Conservation (phyloP, 2,329 filamentous ascomycete genomes). For the Berkeleyomyces rouxiae region DNA sequence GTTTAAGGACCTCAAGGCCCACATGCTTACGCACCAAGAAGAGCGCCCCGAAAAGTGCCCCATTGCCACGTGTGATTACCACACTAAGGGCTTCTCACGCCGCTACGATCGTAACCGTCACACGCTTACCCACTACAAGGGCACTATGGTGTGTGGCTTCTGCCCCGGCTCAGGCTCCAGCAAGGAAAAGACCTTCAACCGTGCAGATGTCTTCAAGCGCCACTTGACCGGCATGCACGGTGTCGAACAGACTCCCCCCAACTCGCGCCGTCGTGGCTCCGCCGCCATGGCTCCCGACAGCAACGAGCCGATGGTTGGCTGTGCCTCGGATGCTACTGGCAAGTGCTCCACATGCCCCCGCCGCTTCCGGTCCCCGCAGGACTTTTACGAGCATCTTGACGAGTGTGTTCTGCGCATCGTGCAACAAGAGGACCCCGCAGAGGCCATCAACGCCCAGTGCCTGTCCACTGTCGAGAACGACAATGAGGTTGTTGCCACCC, state of each 20-base stretch:
- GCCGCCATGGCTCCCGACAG: slow-evolving; percentile 16
- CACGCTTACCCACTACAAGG: slow-evolving; percentile 89
- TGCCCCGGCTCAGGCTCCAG: slow-evolving; percentile 78
- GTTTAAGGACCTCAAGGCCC: slow-evolving; percentile 84
- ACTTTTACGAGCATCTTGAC: slow-evolving; percentile 95
- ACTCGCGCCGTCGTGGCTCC: slow-evolving; percentile 59
- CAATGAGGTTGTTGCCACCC: slow-evolving; percentile 41
- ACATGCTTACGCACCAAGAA: slow-evolving; percentile 85
- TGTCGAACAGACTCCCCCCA: slow-evolving; percentile 83
- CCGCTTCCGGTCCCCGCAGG: slow-evolving; percentile 83
- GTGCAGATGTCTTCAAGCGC: slow-evolving; percentile 89
- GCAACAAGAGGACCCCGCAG: slow-evolving; percentile 52
- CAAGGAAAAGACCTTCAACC: slow-evolving; percentile 88
- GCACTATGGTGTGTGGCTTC: slow-evolving; percentile 92
- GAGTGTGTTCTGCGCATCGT: slow-evolving; percentile 57
- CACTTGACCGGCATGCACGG: slow-evolving; percentile 81
- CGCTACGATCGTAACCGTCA: slow-evolving; percentile 97
- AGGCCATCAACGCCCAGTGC: slow-evolving; percentile 51
- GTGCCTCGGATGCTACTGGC: slow-evolving; percentile 65
- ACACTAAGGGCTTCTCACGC: slow-evolving; percentile 78
- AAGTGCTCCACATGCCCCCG: slow-evolving; percentile 90
- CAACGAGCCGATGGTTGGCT: slow-evolving; percentile 50
- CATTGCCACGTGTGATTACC: slow-evolving; percentile 80
- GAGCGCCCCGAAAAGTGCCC: slow-evolving; percentile 91
- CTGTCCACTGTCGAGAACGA: slow-evolving; percentile 51